Base-by-base conservation (phyloP, 139 green algal species). In the Spirogloea muscicola region DNA sequence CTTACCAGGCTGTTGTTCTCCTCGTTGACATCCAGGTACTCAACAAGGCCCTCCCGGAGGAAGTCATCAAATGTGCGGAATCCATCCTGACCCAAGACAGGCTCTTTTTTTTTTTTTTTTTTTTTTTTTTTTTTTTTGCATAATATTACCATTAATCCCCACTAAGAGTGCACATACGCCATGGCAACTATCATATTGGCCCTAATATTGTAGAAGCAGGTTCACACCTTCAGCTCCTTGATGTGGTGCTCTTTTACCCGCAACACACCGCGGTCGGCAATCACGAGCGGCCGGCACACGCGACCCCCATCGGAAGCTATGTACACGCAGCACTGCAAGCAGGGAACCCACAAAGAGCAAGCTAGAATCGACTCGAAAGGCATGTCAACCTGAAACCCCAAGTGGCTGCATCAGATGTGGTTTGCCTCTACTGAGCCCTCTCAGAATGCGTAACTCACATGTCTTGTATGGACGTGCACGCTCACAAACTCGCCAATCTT, bases 11-110 rank as follows among this genome's bases (percentile, higher is more conserved):
- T 82, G 71, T 96, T 88, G 85, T 96, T 96, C 89, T 98, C 94
- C 86, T 97, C 92, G 72, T 98, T 97, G 52, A 95, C 91, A 77
- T 97, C 94, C 59, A 99, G 85, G 75, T 97, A 99, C 86, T 99
- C 95, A 21, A 99, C 85, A 39, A 97, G 83, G 13, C 95, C 95
- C 13, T 84, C 55, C 16, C 59, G 63, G 3, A 89, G 65, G 29
- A 89, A 88, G 48, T 85, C 77, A 27, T 85, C 71, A 68, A 89
- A 89, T 25, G 51, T 78, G 29, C 78, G 76, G 16, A 73, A 42
- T 40, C 76, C 76, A n/a, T 79, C 76, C 75, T 72, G 67, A n/a
- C n/a, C n/a, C n/a, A n/a, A n/a, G n/a, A n/a, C n/a, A n/a, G n/a
- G n/a, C n/a, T n/a, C n/a, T n/a, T n/a, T n/a, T n/a, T n/a, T n/a